Evolutionary conservation across 805 yeast genomes (phyloP).

Genomic region (Tetrapisispora nanseiensis): DNA sequence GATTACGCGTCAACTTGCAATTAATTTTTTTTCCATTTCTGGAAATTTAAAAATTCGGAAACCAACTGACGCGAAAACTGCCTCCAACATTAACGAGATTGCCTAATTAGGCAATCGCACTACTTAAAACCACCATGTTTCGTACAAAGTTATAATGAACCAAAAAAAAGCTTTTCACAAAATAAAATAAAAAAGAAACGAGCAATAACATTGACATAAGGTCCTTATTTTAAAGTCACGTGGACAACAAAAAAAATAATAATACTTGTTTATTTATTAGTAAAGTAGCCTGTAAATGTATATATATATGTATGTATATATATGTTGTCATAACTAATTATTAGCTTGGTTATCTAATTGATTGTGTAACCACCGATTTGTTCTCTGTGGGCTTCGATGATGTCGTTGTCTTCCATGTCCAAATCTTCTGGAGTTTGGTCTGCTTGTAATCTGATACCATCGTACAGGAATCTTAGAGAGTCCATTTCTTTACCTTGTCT

Average conservation of each 20-base stretch:
- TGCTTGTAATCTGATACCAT: slow-evolving; percentile 82
- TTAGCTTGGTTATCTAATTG: too few relatives aligned
- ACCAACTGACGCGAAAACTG: background rate
- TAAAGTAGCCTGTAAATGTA: background rate
- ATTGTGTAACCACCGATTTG: slow-evolving; percentile 60
- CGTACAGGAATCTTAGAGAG: slow-evolving; percentile 80
- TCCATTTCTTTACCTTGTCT: slow-evolving; percentile 87
- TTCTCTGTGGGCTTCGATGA: slow-evolving; percentile 93
- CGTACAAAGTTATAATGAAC: background rate
- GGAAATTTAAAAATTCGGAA: background rate
- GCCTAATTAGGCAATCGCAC: too few relatives aligned
- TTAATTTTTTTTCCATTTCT: background rate
- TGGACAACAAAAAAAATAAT: too few relatives aligned
- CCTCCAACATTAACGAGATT: too few relatives aligned
- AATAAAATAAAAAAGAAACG: background rate
- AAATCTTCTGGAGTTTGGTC: slow-evolving; percentile 88
- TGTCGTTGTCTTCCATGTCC: slow-evolving; percentile 92
- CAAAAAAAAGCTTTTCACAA: too few relatives aligned
- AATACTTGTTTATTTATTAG: too few relatives aligned
- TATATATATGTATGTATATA: background rate
- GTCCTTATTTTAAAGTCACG: too few relatives aligned
- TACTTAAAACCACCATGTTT: too few relatives aligned
- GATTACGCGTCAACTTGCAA: background rate
- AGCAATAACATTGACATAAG: too few relatives aligned
- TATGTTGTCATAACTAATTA: too few relatives aligned